Base-by-base conservation (phyloP, 495 filamentous ascomycete species). In the Trichoderma virens region DNA sequence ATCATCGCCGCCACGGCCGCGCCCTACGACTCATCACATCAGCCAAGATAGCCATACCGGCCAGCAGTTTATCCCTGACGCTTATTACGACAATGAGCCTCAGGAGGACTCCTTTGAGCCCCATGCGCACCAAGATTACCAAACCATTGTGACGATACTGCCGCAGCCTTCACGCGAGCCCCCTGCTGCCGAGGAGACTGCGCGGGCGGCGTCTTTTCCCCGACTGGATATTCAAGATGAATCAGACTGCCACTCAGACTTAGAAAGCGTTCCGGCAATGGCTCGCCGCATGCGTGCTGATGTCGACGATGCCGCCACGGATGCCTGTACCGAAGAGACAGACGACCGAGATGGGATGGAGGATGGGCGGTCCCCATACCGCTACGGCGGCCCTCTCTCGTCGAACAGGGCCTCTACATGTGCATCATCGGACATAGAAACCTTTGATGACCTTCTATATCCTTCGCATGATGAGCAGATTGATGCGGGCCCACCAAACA, bases 401-500 rank as follows among this genome's bases (percentile, higher is more conserved):
- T 60, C 63, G 5, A 38, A 54, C 9, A 59, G 51, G 8, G 72
- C 74, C 64, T 75, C 75, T 23, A 70, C 69, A 3, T 71, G 67
- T 43, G 68, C 64, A 0, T 70, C 73, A 8, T 76, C 74, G 13
- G 73, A 75, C 47, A 62, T 66, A 31, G 67, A 64, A 25, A 63
- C 68, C 8, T 67, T 69, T 38, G 70, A 70, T 39, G 73, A 77
- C 27, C 64, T 56, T 9, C 67, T 67, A 16, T 64, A 67, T 16
- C 41, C 67, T 9, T 66, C 69, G 14, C 61, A 67, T 25, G 73
- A 71, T 5, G 65, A 67, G 62, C 70, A 71, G n/a, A 67, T 62
- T 30, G 64, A 67, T 11, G 66, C 64, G 14, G 70, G 71, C 41
- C 67, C 67, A 56, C 71, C 72, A 31, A 73, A 73, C 67, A 77